Evolutionary conservation across 2,329 filamentous ascomycete species (phyloP).

Genomic region (Xylaria sp.): DNA sequence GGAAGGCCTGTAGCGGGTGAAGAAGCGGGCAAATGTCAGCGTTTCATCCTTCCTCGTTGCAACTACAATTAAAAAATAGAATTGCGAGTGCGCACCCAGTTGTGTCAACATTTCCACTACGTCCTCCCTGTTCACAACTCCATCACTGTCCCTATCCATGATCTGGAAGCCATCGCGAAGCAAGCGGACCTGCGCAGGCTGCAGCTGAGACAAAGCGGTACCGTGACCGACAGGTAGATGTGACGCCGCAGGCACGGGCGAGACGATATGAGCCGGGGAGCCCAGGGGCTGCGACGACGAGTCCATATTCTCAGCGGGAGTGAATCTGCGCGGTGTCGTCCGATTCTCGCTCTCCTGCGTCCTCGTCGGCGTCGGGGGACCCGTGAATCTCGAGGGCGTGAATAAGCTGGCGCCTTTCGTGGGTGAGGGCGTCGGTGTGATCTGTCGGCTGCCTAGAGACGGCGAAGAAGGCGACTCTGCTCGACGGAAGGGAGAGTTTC

Average conservation of each 20-base stretch:
- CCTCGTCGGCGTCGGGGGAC: slow-evolving; percentile 46
- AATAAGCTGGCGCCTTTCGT: slow-evolving; percentile 58
- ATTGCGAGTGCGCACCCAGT: slow-evolving; percentile 66
- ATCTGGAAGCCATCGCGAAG: slow-evolving; percentile 95
- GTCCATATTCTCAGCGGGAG: slow-evolving; percentile 40
- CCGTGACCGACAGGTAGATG: slow-evolving; percentile 53
- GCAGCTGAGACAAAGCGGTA: slow-evolving; percentile 75
- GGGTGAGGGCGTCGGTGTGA: slow-evolving; percentile 72
- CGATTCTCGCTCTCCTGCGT: slow-evolving; percentile 45
- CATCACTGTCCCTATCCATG: slow-evolving; percentile 88
- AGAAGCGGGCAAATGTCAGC: background rate
- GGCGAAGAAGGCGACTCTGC: slow-evolving; percentile 73
- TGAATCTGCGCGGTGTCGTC: slow-evolving; percentile 41
- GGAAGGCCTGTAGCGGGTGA: slow-evolving; percentile 70
- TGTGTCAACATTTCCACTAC: slow-evolving; percentile 88
- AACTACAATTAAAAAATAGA: background rate
- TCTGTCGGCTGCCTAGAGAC: slow-evolving; percentile 67
- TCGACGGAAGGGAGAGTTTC: slow-evolving; percentile 72
- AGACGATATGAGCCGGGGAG: slow-evolving; percentile 52
- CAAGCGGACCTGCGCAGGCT: slow-evolving; percentile 83
- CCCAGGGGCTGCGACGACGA: slow-evolving; percentile 37
- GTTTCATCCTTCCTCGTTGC: background rate
- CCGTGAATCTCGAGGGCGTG: slow-evolving; percentile 57
- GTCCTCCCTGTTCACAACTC: slow-evolving; percentile 82
- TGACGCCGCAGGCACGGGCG: slow-evolving; percentile 49